Percentiles rank a stretch among this genome's conserved stretches.
These are phyloP conservation scores for Papiliotrema terrestris DNA, from an alignment of 1,284 basidiomycete species.

Conservation along the genomic window DNA sequence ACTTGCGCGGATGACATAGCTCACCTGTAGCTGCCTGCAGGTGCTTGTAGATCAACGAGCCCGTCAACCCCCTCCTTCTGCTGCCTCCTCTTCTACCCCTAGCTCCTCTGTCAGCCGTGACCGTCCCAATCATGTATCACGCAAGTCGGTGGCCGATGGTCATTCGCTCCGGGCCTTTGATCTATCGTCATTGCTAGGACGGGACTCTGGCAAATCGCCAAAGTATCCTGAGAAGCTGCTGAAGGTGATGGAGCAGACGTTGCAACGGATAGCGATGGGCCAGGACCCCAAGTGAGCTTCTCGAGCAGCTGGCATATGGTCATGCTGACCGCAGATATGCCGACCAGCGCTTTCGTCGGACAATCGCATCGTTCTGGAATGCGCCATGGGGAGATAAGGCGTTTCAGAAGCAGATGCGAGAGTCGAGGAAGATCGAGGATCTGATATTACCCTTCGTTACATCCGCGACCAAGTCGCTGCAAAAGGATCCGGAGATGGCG, in stretches of 20 bases:
- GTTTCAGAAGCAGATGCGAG: conserved; percentile 86
- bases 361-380: conserved; percentile 80
- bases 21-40: conserved; percentile 26
- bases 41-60: conserved; percentile 18
- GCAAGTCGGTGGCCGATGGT: conserved; percentile 9
- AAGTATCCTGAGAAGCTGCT: conserved; percentile 90
- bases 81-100: background rate
- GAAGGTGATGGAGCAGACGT: conserved; percentile 77
- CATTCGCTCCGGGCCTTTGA: conserved; percentile 35
- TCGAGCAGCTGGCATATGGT: background rate
- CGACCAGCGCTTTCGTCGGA: conserved; percentile 79
- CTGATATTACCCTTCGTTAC: conserved; percentile 94
- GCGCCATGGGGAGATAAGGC: conserved; percentile 77
- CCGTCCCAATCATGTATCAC: background rate
- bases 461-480: conserved; percentile 74
- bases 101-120: conserved; percentile 1
- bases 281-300: conserved; percentile 67
- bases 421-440: conserved; percentile 95
- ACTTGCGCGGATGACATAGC: background rate
- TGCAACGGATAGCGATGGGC: conserved; percentile 88
- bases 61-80: conserved; percentile 6
- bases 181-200: conserved; percentile 30
- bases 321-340: conserved; percentile 59
- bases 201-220: conserved; percentile 59
- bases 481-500: conserved; percentile 66